Evolutionary conservation across 441 rosid species (phyloP).

Genomic region (Melastoma candidum): DNA sequence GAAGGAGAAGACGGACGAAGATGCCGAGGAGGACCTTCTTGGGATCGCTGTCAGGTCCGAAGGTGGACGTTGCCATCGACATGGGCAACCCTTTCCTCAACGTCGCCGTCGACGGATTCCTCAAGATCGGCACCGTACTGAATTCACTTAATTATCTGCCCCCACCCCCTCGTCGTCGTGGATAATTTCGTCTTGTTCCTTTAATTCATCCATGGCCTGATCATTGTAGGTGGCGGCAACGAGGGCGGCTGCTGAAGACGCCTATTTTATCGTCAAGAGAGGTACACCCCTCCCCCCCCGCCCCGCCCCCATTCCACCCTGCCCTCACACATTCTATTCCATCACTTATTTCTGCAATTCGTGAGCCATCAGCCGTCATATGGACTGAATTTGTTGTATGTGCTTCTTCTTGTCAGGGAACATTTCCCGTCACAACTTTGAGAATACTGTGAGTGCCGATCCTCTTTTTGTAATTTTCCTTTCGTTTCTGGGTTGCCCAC

Average conservation of each 20-base stretch:
- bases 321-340: not conserved
- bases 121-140: constrained; percentile 62
- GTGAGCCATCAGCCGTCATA: not conserved
- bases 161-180: not conserved
- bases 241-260: constrained; percentile 53
- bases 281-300: constrained; percentile 25
- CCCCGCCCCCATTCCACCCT: not conserved
- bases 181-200: not conserved
- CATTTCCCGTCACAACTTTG: constrained; percentile 31
- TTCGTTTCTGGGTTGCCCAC: not conserved
- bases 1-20: constrained; percentile 16
- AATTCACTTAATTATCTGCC: not conserved
- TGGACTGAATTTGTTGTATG: not conserved
- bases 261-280: constrained; percentile 37
- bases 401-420: constrained; percentile 33
- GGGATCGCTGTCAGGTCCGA: constrained; percentile 43
- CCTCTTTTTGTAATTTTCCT: not conserved
- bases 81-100: constrained; percentile 64
- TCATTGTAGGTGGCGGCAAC: constrained; percentile 56
- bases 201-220: not conserved
- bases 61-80: constrained; percentile 47
- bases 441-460: constrained; percentile 41
- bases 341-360: not conserved
- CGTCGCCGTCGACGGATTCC: constrained; percentile 57
- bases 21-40: constrained; percentile 49